A percentile compares a stretch with the other conserved stretches of the same genome.
Evolutionary conservation across 2,329 filamentous ascomycete genomes (phyloP).

Genomic region (Penicillium sp.): DNA sequence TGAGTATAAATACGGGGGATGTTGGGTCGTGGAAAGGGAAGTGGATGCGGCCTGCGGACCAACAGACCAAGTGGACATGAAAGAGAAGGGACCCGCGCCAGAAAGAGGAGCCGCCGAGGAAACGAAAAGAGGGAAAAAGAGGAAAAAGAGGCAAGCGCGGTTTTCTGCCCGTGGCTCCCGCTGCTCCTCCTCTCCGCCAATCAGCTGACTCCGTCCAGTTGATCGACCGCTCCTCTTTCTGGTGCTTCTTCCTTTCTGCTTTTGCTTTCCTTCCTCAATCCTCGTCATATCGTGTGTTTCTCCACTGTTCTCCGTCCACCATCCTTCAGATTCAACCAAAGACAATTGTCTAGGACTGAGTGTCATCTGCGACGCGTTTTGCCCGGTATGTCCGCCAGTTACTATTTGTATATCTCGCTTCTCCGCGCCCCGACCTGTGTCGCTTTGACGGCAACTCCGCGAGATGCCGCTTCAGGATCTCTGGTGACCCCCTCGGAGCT

Average conservation of each 20-base stretch:
- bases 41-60: background rate
- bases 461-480: background rate
- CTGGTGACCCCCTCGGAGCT: background rate
- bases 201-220: slow-evolving; percentile 31
- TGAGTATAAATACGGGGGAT: slow-evolving; percentile 65
- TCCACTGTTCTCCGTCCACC: slow-evolving; percentile 6
- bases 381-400: slow-evolving; percentile 19
- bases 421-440: slow-evolving; percentile 10
- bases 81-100: slow-evolving; percentile 29
- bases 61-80: slow-evolving; percentile 1
- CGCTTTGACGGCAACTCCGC: slow-evolving; percentile 5
- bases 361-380: slow-evolving; percentile 15
- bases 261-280: slow-evolving; percentile 11
- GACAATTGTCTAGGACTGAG: background rate
- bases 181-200: slow-evolving; percentile 44
- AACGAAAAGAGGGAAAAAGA: background rate
- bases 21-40: slow-evolving; percentile 30
- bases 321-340: background rate
- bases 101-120: slow-evolving; percentile 17
- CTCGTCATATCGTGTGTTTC: slow-evolving; percentile 12
- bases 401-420: slow-evolving; percentile 4
- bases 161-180: slow-evolving; percentile 31
- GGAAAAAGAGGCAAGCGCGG: slow-evolving; percentile 1
- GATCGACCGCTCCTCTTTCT: slow-evolving; percentile 44
- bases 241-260: slow-evolving; percentile 18